Conservation (phyloP, 768 basidiomycete genomes). For the Rhodotorula kratochvilovae region DNA sequence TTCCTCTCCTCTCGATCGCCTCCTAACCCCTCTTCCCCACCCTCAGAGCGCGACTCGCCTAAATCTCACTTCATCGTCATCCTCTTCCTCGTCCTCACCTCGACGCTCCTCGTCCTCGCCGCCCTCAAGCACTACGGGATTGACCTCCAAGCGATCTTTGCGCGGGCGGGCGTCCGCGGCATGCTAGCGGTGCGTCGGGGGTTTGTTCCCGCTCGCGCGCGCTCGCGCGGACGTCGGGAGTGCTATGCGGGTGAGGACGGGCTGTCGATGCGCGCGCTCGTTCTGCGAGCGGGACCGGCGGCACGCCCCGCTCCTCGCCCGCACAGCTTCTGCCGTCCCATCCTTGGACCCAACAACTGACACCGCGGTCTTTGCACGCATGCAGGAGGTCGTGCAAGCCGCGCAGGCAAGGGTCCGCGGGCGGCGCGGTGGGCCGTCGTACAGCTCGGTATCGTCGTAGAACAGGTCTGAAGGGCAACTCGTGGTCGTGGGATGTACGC, state of each 20-base stretch:
- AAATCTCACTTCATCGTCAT: conserved; percentile 42
- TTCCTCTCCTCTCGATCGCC: no score
- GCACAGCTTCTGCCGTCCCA: no score
- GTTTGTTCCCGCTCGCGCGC: no score
- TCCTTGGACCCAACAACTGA: no score
- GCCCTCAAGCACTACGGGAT: conserved; percentile 37
- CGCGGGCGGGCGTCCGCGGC: neutral
- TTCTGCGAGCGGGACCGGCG: no score
- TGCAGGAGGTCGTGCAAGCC: neutral
- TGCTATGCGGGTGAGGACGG: no score
- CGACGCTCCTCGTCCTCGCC: conserved; percentile 36
- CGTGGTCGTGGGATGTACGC: no score
- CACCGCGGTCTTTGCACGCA: no score
- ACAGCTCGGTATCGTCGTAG: neutral
- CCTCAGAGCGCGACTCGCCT: conserved; percentile 43
- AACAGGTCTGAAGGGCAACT: no score
- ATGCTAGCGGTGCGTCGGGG: neutral
- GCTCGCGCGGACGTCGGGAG: no score
- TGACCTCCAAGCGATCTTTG: conserved; percentile 24
- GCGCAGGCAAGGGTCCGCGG: neutral
- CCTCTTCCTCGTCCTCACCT: conserved; percentile 41
- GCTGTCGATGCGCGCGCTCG: no score
- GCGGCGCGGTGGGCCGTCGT: neutral
- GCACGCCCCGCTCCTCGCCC: no score
- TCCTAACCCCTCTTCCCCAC: neutral